A percentile compares a stretch with the other conserved stretches of the same genome.
Conservation (phyloP, 352 stramenopile species). For the Globisporangium perplexum region DNA sequence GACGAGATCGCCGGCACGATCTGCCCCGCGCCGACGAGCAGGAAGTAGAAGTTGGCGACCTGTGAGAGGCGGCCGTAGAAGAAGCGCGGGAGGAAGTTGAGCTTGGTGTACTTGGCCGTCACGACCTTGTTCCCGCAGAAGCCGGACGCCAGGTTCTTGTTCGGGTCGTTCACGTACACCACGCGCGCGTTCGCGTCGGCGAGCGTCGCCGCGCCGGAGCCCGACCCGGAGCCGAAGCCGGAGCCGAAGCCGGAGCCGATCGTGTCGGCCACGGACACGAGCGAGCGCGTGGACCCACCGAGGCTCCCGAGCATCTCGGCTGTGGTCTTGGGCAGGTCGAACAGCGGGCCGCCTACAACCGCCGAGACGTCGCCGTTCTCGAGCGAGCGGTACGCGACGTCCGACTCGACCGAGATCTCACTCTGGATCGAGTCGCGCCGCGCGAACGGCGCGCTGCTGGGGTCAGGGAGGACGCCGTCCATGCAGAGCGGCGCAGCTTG, state of each 20-base stretch:
- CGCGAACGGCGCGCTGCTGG: background rate
- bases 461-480: constrained; percentile 13
- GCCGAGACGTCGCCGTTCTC: constrained; percentile 30
- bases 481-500: constrained; percentile 2
- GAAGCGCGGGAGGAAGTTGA: constrained; percentile 82
- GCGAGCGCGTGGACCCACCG: constrained; percentile 7
- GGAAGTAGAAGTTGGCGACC: constrained; percentile 88
- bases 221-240: no score
- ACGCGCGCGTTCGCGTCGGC: constrained; percentile 45
- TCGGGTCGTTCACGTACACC: constrained; percentile 68
- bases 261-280: constrained; percentile 9
- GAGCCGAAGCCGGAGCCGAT: background rate
- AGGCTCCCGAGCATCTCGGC: constrained; percentile 4
- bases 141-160: constrained; percentile 36
- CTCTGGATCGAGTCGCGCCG: constrained; percentile 29
- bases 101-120: constrained; percentile 86
- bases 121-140: constrained; percentile 82
- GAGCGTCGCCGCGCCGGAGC: constrained; percentile 16
- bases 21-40: constrained; percentile 83
- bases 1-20: constrained; percentile 85
- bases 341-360: constrained; percentile 1
- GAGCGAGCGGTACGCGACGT: constrained; percentile 38
- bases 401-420: constrained; percentile 35
- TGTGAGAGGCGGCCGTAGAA: constrained; percentile 83
- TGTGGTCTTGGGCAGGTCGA: background rate